These are phyloP conservation scores for Pyracantha coccinea DNA, from an alignment of 331 rosid species.

Conservation along the genomic window DNA sequence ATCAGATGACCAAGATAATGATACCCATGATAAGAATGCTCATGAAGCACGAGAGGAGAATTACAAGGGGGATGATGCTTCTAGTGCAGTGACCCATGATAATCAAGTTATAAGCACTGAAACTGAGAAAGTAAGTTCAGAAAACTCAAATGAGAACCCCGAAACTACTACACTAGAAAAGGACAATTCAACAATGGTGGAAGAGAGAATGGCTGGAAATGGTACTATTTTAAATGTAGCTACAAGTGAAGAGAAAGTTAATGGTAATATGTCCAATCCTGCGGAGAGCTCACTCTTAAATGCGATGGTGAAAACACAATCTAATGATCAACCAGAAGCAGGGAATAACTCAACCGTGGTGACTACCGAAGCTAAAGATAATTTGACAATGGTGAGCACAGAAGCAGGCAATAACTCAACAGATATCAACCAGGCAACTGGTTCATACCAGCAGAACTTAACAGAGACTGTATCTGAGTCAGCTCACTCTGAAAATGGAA, in stretches of 20 bases:
- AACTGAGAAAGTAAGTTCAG: conserved; percentile 36
- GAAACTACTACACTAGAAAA: conserved; percentile 24
- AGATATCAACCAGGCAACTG: neutral
- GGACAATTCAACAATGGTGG: conserved; percentile 30
- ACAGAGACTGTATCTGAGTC: conserved; percentile 18
- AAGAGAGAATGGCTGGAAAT: conserved; percentile 21
- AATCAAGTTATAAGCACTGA: conserved; percentile 37
- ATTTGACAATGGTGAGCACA: conserved; percentile 4
- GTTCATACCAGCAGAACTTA: conserved; percentile 34
- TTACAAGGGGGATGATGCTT: conserved; percentile 83
- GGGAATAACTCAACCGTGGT: conserved; percentile 18
- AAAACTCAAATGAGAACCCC: conserved; percentile 28
- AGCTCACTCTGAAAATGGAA: conserved; percentile 29
- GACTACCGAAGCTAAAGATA: conserved; percentile 21
- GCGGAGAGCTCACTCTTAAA: conserved; percentile 18
- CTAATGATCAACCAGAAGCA: conserved; percentile 26
- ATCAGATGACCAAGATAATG: conserved; percentile 30
- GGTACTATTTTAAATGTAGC: conserved; percentile 25
- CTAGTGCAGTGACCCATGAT: conserved; percentile 81
- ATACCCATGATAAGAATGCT: conserved; percentile 19
- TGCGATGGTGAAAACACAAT: conserved; percentile 15
- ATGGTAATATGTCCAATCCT: conserved; percentile 20
- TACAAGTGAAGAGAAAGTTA: conserved; percentile 21
- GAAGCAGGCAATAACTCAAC: conserved; percentile 3
- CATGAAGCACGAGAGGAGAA: conserved; percentile 83